A percentile compares a stretch with the other conserved stretches of the same genome.
These are phyloP conservation scores for Hyparrhenia diplandra DNA, from an alignment of 176 grass and related monocot genomes.

Conservation along the genomic window DNA sequence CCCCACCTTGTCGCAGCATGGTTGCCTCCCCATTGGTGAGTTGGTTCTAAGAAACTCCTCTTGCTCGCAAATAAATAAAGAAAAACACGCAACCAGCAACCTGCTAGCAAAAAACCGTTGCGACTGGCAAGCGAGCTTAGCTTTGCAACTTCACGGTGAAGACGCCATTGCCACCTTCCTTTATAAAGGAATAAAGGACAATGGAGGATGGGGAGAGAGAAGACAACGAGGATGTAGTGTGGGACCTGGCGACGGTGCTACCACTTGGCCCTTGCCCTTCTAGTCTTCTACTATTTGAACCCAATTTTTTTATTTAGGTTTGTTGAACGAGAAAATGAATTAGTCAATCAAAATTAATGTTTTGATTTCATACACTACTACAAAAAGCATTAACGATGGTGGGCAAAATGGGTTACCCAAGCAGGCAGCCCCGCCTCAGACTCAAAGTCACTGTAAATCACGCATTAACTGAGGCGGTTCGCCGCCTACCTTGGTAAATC, in stretches of 20 bases:
- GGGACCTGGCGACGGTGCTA: not conserved
- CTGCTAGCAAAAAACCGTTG: not conserved
- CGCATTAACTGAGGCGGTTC: too few species aligned
- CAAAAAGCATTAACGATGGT: too few species aligned
- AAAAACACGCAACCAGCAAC: not conserved
- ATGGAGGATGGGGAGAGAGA: not conserved
- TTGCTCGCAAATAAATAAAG: not conserved
- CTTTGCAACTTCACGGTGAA: constrained; percentile 32
- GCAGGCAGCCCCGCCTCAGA: too few species aligned
- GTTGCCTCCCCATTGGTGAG: constrained; percentile 61
- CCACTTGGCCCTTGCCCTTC: not conserved
- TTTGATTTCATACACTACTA: not conserved
- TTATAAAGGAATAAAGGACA: constrained; percentile 72
- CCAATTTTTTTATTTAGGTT: not conserved
- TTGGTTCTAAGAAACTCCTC: not conserved
- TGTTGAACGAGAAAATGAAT: constrained; percentile 11
- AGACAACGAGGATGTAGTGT: not conserved
- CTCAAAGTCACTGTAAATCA: too few species aligned
- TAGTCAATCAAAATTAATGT: not conserved
- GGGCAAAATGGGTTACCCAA: too few species aligned
- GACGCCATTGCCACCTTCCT: constrained; percentile 48
- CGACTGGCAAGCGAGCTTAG: not conserved
- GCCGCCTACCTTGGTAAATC: too few species aligned
- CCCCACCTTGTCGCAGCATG: constrained; percentile 36
- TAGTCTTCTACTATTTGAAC: constrained; percentile 21